A percentile compares a stretch with the other conserved stretches of the same genome.
Evolutionary conservation across 164 flowering plant species (phyloP).

Genomic region (Echeveria elegans): DNA sequence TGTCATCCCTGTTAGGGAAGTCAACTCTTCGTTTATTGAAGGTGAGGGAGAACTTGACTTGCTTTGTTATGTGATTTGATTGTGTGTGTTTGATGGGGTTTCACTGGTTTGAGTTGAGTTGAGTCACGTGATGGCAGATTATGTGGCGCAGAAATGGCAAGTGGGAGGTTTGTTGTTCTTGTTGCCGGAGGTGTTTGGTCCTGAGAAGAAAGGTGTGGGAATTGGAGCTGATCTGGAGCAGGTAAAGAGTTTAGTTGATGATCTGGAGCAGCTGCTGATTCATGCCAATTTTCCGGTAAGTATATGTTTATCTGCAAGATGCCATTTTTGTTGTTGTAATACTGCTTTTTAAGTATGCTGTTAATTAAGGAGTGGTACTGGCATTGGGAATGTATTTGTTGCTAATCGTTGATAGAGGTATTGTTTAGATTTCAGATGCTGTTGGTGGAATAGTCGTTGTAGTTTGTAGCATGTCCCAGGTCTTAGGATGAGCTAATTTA

Average conservation of each 20-base stretch:
- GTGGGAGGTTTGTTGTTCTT: conserved; percentile 78
- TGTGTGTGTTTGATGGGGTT: too few species aligned
- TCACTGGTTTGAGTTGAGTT: too few species aligned
- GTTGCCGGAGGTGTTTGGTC: conserved; percentile 49
- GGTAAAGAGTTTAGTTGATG: conserved; percentile 28
- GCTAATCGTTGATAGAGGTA: not conserved
- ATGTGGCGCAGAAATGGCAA: conserved; percentile 37
- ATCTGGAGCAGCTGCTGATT: conserved; percentile 71
- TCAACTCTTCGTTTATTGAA: conserved; percentile 50
- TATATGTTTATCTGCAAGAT: too few species aligned
- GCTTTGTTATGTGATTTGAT: too few species aligned
- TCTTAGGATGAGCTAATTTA: not conserved
- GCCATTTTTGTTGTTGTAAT: too few species aligned
- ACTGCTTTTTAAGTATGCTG: too few species aligned
- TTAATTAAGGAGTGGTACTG: not conserved
- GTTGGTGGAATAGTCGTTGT: too few species aligned
- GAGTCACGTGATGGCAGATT: too few species aligned
- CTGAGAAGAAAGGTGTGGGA: conserved; percentile 28
- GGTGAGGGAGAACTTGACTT: too few species aligned
- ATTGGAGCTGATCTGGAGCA: conserved; percentile 37
- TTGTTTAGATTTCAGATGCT: too few species aligned
- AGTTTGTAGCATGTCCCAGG: too few species aligned
- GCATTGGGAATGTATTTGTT: not conserved
- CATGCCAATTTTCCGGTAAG: conserved; percentile 77
- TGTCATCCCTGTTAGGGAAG: conserved; percentile 55